Evolutionary conservation across 768 basidiomycete genomes (phyloP).

Genomic region (Tremella yokohamensis): DNA sequence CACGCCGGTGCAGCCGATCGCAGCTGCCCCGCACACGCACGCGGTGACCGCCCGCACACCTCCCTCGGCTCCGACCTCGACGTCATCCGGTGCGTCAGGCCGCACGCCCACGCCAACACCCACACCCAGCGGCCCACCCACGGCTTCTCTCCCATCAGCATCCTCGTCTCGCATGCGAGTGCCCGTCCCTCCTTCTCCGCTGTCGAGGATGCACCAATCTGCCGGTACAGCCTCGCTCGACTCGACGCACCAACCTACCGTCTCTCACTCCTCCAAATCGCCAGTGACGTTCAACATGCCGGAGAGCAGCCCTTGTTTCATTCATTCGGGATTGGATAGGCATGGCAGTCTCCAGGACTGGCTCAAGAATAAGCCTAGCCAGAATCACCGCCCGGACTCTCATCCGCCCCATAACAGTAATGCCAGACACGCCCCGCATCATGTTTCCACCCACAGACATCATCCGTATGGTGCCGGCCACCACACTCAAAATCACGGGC

Average conservation of each 20-base stretch:
- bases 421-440: not conserved
- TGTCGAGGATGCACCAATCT: slow-evolving; percentile 26
- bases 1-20: not conserved
- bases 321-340: slow-evolving; percentile 86
- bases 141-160: not conserved
- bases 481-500: slow-evolving; percentile 1
- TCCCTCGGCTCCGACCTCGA: slow-evolving; percentile 3
- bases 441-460: slow-evolving; percentile 11
- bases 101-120: not conserved
- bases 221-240: not conserved
- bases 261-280: not conserved
- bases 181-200: slow-evolving; percentile 38
- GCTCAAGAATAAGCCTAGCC: slow-evolving; percentile 55
- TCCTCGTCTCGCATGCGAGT: slow-evolving; percentile 18
- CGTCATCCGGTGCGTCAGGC: not conserved
- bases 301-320: slow-evolving; percentile 72
- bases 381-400: slow-evolving; percentile 6
- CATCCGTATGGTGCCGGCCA: slow-evolving; percentile 13
- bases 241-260: slow-evolving; percentile 4
- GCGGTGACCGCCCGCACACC: not conserved
- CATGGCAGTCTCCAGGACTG: slow-evolving; percentile 73
- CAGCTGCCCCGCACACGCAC: no score
- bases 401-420: not conserved
- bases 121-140: not conserved
- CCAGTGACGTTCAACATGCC: not conserved